Base-by-base conservation (phyloP, 164 flowering plant genomes). In the Chimonanthus salicifolius region DNA sequence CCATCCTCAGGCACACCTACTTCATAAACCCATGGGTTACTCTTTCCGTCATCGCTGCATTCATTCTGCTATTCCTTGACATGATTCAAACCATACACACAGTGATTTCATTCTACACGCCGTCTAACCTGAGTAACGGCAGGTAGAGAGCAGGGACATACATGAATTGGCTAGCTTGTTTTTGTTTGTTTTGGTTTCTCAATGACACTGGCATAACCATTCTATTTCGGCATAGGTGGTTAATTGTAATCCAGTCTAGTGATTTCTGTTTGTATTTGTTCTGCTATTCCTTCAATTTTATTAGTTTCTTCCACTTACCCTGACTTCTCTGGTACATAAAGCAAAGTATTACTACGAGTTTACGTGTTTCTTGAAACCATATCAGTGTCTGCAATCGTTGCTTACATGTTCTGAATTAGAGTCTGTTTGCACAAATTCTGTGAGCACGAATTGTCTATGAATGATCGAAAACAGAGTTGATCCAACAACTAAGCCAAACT, bases 11-110 rank as follows among this genome's bases (percentile, higher is more conserved):
- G 6, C 88, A 86, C 48, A 84, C 84, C 50, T 87, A 87, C 72
- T 86, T 89, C 71, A 82, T 80, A 49, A 87, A 58, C 1, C 90
- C 92, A 5, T 89, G 92, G 90, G 86, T 87, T 0, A 51, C 81
- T 67, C 66, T 86, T 5, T 83, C 93, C 3, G 77, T 87, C 9
- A 20, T 85, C 3, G 70, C 70, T 7, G 70, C 64, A 3, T 16
- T 66, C 9, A 3, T 73, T 20, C 70, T 73, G 4, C 45, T 73
- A 60, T 11, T 7, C 62, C 21, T 72, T 15, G 48, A 68, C 46
- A 9, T 50, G 13, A 49, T 43, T 7, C 74, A 64, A 47, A 49
- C 62, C 2, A 6, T 64, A 3, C 64, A 72, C 46, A 5, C 20
- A 44, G 47, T 65, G 16, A 47, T 65, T 16, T 13, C n/a, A 10